Evolutionary conservation across 2,329 filamentous ascomycete species (phyloP), one percentile per base, ranked within the genome.

Genomic region (Neoscytalidium dimidiatum): DNA sequence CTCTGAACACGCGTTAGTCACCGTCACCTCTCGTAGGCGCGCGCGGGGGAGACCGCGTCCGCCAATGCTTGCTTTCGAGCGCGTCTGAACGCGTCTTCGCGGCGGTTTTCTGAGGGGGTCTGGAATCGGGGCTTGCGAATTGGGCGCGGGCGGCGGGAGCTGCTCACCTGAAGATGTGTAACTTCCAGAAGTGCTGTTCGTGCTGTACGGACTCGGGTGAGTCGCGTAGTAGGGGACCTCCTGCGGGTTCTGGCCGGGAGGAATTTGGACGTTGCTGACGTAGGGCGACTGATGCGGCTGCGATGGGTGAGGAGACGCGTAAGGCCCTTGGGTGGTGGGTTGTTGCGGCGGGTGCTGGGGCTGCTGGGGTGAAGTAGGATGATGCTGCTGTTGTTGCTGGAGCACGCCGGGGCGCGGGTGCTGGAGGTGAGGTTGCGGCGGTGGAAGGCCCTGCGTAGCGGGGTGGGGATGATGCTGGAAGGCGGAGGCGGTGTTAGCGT

Each of bases 151-250:
- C 65, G 46, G 53, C 26, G 43, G 64, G 44, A 63, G 51, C 31
- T 17, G 71, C 75, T 64, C 74, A 78, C 75, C 76, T 71, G 91
- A 91, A 75, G 92, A 92, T 69, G 92, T 89, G 80, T 96, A 97
- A 81, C 91, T 91, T 79, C 90, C 91, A 64, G 90, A 88, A 67
- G 90, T 87, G 80, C 90, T 92, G 70, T 91, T 89, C 64, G 92
- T 90, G 80, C 90, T 93, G 82, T 96, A 96, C 11, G 92, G 87
- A 76, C 89, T 92, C 68, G 91, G 87, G 75, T 95, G 91, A 46
- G 63, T 51, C 43, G 63, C 86, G 79, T 94, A 96, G 72, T 86
- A 88, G 51, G 88, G 85, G 61, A 91, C 81, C 71, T 96, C 91
- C 73, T 88, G 86, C 57, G 85, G 79, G 73, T 85, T 83, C 73